A percentile compares a stretch with the other conserved stretches of the same genome.
These are phyloP conservation scores for Dioscorea zingiberensis DNA, from an alignment of 106 monocot species.

Conservation along the genomic window DNA sequence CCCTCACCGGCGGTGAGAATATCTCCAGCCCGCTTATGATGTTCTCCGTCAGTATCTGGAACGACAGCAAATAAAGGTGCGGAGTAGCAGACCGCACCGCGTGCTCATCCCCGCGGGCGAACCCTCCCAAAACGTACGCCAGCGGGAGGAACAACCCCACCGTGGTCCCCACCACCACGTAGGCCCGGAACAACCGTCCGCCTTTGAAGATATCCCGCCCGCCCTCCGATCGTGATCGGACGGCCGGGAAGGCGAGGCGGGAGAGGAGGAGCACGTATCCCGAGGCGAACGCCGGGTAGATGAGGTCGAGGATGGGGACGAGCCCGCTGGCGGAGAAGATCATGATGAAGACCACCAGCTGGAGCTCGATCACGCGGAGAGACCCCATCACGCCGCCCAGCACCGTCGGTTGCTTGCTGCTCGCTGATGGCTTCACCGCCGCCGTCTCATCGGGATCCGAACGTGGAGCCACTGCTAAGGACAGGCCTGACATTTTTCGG, in stretches of 20 bases:
- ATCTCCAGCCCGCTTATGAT: conserved; percentile 46
- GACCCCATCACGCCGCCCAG: conserved; percentile 74
- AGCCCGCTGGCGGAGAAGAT: conserved; percentile 96
- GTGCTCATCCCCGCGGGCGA: conserved; percentile 80
- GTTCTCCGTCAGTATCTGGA: conserved; percentile 91
- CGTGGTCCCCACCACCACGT: conserved; percentile 71
- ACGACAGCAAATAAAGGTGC: conserved; percentile 79
- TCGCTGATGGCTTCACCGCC: background rate
- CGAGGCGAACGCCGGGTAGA: conserved; percentile 59
- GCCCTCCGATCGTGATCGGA: background rate
- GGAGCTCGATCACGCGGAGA: conserved; percentile 88
- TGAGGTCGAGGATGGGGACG: conserved; percentile 80
- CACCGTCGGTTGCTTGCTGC: background rate
- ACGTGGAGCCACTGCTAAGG: conserved; percentile 47
- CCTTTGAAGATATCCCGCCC: conserved; percentile 32
- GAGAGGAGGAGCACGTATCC: conserved; percentile 53
- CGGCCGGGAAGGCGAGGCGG: conserved; percentile 57
- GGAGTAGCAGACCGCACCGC: conserved; percentile 79
- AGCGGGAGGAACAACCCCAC: conserved; percentile 88
- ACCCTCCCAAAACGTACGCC: conserved; percentile 90
- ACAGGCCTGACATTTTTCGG: conserved; percentile 80
- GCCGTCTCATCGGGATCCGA: conserved; percentile 17
- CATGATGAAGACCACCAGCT: conserved; percentile 95
- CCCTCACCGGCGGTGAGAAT: conserved; percentile 82
- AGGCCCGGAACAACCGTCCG: conserved; percentile 32